A percentile compares a stretch with the other conserved stretches of the same genome.
These are phyloP conservation scores for Acacia melanoxylon DNA, from an alignment of 306 rosid genomes.

Conservation along the genomic window DNA sequence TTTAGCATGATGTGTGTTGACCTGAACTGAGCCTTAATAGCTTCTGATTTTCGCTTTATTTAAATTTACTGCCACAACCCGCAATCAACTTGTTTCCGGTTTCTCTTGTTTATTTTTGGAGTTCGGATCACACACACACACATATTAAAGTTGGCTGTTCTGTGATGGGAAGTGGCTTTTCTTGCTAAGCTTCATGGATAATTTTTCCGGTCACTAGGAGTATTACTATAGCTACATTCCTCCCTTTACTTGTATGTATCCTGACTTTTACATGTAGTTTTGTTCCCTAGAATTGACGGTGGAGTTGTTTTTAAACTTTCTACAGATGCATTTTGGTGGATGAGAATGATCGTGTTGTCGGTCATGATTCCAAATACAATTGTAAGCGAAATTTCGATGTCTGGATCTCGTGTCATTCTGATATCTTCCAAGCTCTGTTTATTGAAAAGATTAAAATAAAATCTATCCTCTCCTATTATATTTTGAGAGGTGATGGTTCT, in stretches of 20 bases:
- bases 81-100: neutral
- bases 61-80: neutral
- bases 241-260: neutral
- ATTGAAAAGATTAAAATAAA: conserved; percentile 5
- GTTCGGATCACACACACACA: neutral
- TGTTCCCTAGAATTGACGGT: neutral
- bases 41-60: conserved; percentile 10
- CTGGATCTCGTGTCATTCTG: conserved; percentile 9
- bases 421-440: conserved; percentile 1
- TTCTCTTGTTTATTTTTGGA: conserved; percentile 10
- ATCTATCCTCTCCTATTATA: neutral
- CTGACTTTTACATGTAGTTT: neutral
- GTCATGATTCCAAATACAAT: conserved; percentile 93
- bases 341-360: conserved; percentile 87
- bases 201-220: neutral
- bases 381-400: conserved; percentile 56
- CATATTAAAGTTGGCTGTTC: neutral
- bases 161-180: neutral
- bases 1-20: conserved; percentile 8
- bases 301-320: conserved; percentile 28
- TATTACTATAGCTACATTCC: neutral
- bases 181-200: conserved; percentile 6
- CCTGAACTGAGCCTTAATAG: neutral
- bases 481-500: neutral
- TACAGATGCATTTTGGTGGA: conserved; percentile 96